Conservation (phyloP, 2,329 filamentous ascomycete genomes). For the Penicillium glabrum region DNA sequence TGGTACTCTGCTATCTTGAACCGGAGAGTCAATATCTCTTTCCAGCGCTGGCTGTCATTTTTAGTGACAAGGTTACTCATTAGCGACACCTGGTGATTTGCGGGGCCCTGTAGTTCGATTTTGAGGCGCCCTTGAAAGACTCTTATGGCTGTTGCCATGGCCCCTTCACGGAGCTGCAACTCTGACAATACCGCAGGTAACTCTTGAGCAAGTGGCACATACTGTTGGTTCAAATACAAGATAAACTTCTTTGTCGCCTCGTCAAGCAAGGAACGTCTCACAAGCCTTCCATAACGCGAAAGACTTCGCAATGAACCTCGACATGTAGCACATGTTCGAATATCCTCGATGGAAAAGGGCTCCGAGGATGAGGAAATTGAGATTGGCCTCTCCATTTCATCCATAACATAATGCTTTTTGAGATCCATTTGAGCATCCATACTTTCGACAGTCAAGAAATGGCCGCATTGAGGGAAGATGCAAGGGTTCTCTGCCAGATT, state of each 20-base stretch:
- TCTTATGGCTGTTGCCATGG: background rate
- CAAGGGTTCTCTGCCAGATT: constrained; percentile 61
- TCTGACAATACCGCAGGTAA: constrained; percentile 26
- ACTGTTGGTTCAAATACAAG: constrained; percentile 49
- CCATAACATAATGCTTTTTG: constrained; percentile 28
- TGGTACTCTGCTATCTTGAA: constrained; percentile 31
- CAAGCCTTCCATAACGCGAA: constrained; percentile 61
- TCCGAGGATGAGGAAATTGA: constrained; percentile 31
- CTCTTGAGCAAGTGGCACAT: constrained; percentile 40
- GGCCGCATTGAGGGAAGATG: constrained; percentile 63
- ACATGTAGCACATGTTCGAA: constrained; percentile 60
- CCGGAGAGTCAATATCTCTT: constrained; percentile 28
- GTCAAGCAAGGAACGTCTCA: constrained; percentile 61
- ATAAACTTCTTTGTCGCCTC: constrained; percentile 66
- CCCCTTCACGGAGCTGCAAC: constrained; percentile 22
- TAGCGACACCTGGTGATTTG: constrained; percentile 25
- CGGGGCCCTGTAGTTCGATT: constrained; percentile 12
- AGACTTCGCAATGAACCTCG: constrained; percentile 59
- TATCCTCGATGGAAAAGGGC: constrained; percentile 52
- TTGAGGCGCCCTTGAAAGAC: background rate
- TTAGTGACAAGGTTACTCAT: constrained; percentile 23
- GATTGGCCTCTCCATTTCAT: constrained; percentile 25
- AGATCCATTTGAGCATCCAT: constrained; percentile 64
- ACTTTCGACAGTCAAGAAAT: constrained; percentile 60
- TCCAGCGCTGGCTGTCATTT: too few species aligned